Conservation (phyloP, 345 rosid species). For the Citrus reticulata region DNA sequence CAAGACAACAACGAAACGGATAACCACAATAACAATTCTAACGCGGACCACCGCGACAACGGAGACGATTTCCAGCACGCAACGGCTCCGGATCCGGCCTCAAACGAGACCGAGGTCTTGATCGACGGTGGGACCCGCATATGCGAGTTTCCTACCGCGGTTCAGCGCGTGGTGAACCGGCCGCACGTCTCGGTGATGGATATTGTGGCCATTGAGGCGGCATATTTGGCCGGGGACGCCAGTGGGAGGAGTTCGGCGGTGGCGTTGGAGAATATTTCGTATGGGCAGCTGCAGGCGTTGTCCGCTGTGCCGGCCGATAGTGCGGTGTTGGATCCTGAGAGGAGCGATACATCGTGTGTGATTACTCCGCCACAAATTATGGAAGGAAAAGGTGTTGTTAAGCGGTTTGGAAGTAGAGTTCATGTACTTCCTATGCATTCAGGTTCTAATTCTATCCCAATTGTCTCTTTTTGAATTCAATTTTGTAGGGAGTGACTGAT, state of each 20-base stretch:
- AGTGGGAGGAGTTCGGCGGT: conserved; percentile 34
- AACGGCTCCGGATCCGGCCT: conserved; percentile 45
- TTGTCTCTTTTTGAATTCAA: background rate
- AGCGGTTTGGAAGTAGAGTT: conserved; percentile 65
- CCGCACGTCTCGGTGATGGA: conserved; percentile 66
- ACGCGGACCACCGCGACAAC: conserved; percentile 25
- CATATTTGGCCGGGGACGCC: conserved; percentile 47
- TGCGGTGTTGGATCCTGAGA: conserved; percentile 44
- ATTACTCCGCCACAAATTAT: conserved; percentile 69
- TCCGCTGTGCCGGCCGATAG: conserved; percentile 69
- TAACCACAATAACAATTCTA: conserved; percentile 23
- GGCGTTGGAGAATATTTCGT: conserved; percentile 52
- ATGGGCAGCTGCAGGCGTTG: conserved; percentile 80
- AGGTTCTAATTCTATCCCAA: conserved; percentile 35
- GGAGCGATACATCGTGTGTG: conserved; percentile 50
- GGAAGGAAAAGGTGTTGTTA: conserved; percentile 86
- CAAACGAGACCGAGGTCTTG: conserved; percentile 49
- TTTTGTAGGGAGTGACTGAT: background rate
- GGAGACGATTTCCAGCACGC: conserved; percentile 36
- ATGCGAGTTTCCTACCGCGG: conserved; percentile 65
- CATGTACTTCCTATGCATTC: conserved; percentile 95
- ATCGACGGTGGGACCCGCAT: conserved; percentile 56
- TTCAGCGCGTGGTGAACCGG: conserved; percentile 60
- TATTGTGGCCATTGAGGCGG: conserved; percentile 64
- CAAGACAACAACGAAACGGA: conserved; percentile 38